Conservation (phyloP, 2,329 filamentous ascomycete species). For the Penicillium sp. region DNA sequence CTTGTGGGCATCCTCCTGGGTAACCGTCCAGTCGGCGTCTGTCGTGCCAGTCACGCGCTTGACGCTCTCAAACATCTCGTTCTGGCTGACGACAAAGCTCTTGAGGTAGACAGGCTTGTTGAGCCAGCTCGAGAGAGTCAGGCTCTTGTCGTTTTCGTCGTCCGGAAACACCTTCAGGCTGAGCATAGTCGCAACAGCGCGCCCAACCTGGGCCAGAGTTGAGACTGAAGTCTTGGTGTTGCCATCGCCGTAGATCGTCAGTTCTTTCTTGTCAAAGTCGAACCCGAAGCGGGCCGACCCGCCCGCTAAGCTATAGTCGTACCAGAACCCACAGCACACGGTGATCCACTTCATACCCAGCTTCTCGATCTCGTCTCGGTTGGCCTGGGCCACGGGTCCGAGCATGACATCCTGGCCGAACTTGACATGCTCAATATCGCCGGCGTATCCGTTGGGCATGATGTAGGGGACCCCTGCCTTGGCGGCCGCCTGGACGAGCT, state of each 20-base stretch:
- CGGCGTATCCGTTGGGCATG: constrained; percentile 44
- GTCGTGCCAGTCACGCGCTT: constrained; percentile 51
- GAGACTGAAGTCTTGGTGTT: constrained; percentile 37
- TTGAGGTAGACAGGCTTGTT: constrained; percentile 47
- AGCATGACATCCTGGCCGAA: constrained; percentile 34
- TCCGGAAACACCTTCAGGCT: constrained; percentile 40
- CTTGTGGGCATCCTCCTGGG: constrained; percentile 39
- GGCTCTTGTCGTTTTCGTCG: constrained; percentile 28
- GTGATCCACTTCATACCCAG: constrained; percentile 41
- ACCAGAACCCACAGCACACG: constrained; percentile 46
- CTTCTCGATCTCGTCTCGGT: constrained; percentile 34
- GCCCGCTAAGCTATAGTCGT: constrained; percentile 44
- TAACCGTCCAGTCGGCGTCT: constrained; percentile 54
- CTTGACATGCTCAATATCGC: constrained; percentile 26
- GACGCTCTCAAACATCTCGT: constrained; percentile 56
- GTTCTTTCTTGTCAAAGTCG: constrained; percentile 38
- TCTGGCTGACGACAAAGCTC: constrained; percentile 53
- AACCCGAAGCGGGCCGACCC: constrained; percentile 40
- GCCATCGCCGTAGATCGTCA: constrained; percentile 51
- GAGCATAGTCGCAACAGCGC: constrained; percentile 47
- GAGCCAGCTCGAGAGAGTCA: constrained; percentile 38
- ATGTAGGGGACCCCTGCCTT: constrained; percentile 49
- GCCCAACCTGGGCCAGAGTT: constrained; percentile 51
- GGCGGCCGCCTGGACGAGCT: constrained; percentile 48
- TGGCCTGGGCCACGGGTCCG: constrained; percentile 18